Percentiles rank a stretch among this genome's conserved stretches.
Conservation (phyloP, 495 filamentous ascomycete species). For the Ascodesmis nigricans region DNA sequence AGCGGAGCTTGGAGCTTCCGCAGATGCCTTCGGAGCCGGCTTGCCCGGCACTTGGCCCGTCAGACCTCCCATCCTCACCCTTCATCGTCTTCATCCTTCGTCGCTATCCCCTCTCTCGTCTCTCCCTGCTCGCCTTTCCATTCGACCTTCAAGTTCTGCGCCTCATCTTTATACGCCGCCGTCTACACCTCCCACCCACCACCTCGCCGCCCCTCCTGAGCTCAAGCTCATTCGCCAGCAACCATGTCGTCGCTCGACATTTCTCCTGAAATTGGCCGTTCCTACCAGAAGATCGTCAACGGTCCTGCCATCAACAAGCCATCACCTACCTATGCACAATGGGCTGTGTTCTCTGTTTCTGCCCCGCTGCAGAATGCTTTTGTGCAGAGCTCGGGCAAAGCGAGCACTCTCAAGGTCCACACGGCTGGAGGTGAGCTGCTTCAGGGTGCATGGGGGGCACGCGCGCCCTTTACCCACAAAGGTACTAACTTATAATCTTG, state of each 20-base stretch:
- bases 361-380: conserved; percentile 79
- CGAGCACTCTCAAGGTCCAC: conserved; percentile 87
- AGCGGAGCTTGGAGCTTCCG: too few species aligned
- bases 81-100: background rate
- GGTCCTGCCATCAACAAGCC: conserved; percentile 39
- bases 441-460: background rate
- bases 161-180: background rate
- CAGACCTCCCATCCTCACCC: too few species aligned
- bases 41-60: too few species aligned
- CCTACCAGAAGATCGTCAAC: conserved; percentile 76
- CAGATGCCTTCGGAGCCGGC: too few species aligned
- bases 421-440: conserved; percentile 50
- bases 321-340: conserved; percentile 44
- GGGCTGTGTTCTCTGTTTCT: conserved; percentile 81
- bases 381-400: conserved; percentile 62
- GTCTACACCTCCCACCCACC: background rate
- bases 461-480: conserved; percentile 1
- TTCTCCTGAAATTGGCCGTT: conserved; percentile 74
- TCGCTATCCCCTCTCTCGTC: background rate
- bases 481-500: conserved; percentile 1
- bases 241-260: conserved; percentile 74
- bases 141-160: conserved; percentile 2
- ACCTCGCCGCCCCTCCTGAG: conserved; percentile 1
- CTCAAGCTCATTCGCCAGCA: background rate
- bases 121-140: background rate